Percentiles rank a stretch among this genome's conserved stretches.
phyloP scores from a whole-genome alignment of 305 asterid species.

The Ajuga reptans region DNA sequence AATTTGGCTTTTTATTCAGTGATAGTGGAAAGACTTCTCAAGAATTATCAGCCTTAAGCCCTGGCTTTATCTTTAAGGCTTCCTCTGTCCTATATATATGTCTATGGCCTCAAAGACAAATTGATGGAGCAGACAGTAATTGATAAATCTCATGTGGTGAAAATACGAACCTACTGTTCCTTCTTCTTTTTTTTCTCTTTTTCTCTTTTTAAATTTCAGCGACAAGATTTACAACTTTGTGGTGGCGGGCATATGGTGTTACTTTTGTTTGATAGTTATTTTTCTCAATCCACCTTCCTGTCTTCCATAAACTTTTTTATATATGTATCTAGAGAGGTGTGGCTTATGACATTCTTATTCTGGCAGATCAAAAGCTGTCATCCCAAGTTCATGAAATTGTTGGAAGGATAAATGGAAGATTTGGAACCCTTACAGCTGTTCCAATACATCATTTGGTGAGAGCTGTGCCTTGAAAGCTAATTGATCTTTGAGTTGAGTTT shows the following conservation, averaged over 20 bases:
- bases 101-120: neutral
- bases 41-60: neutral
- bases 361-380: constrained; percentile 56
- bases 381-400: constrained; percentile 65
- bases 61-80: too few relatives aligned
- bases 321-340: neutral
- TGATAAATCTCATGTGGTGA: too few relatives aligned
- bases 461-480: constrained; percentile 9
- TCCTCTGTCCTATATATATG: too few relatives aligned
- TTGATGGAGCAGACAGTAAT: too few relatives aligned
- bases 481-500: constrained; percentile 5
- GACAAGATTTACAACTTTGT: too few relatives aligned
- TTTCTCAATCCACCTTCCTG: neutral
- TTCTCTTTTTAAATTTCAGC: too few relatives aligned
- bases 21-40: neutral
- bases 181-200: neutral
- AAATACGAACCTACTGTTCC: neutral
- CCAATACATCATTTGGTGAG: constrained; percentile 62
- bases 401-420: constrained; percentile 60
- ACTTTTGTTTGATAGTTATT: too few relatives aligned
- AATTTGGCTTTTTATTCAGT: neutral
- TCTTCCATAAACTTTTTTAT: neutral
- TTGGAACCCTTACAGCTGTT: constrained; percentile 53
- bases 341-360: neutral
- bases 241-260: too few relatives aligned